Base-by-base conservation (phyloP, 441 rosid genomes). In the Francoa sonchifolia region DNA sequence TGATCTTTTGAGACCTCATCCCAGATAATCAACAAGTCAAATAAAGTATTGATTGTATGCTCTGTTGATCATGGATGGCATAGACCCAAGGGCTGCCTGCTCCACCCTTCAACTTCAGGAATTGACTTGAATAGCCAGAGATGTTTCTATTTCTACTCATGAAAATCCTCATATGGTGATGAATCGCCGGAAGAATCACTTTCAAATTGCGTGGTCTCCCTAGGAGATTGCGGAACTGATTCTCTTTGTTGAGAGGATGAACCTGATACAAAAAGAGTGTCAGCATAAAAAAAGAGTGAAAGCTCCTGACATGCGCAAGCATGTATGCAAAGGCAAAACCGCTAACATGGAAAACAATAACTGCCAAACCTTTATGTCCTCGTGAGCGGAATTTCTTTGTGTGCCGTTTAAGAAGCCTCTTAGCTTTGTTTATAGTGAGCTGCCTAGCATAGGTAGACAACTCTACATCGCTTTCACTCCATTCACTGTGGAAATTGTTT, bases 391-490 rank as follows among this genome's bases (percentile, higher is more conserved):
- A 71, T 52, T 84, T 93, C 64, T 82, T 87, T 11, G 99, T 93
- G 62, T 84, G 97, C 6, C 95, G 77, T 68, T 69, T 74, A 43
- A 93, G 71, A 48, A 93, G 94, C 57, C 57, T 85, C 68, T 67
- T 93, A 19, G 99, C 87, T 65, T 79, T 82, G 15, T 79, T 82
- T 61, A 93, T 84, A 32, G 99, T 93, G 40, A 84, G 84, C 60
- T 93, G 99, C 58, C 93, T 51, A 21, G 99, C 90, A 48, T 71
- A 79, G 20, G 96, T 94, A 33, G 96, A 79, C 57, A 73, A 76
- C 23, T 84, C 99, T 2, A 29, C 83, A 33, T 93, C 99, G 58
- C 90, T 77, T 58, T 82, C 99, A 51, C 99, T 88, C 96, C 97
- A 82, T 18, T 88, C 97, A 23, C 89, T 87, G 2, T 73, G 88